phyloP scores from a whole-genome alignment of 2,329 filamentous ascomycete species.

The Hypoxylon sp. region DNA sequence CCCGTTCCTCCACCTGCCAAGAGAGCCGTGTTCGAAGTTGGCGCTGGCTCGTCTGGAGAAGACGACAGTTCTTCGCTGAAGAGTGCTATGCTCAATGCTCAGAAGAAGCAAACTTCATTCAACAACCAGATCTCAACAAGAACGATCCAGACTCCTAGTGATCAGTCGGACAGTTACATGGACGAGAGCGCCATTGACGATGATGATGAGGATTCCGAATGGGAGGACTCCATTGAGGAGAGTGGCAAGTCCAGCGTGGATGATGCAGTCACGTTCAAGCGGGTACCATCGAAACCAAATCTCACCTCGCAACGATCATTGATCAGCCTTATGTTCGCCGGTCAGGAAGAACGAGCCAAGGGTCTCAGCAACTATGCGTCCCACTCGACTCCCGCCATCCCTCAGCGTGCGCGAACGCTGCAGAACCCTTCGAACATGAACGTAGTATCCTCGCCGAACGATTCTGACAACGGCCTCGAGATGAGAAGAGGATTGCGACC shows the following conservation, averaged over 20 bases:
- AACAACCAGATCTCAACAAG: constrained; percentile 79
- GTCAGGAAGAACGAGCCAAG: constrained; percentile 77
- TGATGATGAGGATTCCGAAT: constrained; percentile 72
- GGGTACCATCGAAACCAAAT: constrained; percentile 89
- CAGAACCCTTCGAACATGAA: constrained; percentile 59
- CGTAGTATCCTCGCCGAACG: constrained; percentile 65
- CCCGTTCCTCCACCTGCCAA: constrained; percentile 53
- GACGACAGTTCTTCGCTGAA: constrained; percentile 79
- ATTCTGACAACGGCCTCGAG: constrained; percentile 72
- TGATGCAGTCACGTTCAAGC: constrained; percentile 84
- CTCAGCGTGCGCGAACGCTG: constrained; percentile 71
- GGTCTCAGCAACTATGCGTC: constrained; percentile 76
- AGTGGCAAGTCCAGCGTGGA: constrained; percentile 87
- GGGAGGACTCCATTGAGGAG: constrained; percentile 79
- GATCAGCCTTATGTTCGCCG: constrained; percentile 87
- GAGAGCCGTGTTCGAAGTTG: constrained; percentile 64
- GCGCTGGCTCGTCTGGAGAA: constrained; percentile 73
- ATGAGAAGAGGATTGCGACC: constrained; percentile 71
- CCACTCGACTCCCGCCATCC: constrained; percentile 76
- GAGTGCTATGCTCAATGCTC: constrained; percentile 60
- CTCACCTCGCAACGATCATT: constrained; percentile 88
- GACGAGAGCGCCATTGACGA: constrained; percentile 87
- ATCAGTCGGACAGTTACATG: constrained; percentile 73
- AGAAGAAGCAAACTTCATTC: constrained; percentile 86
- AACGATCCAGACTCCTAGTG: constrained; percentile 71